phyloP scores from a whole-genome alignment of 768 basidiomycete genomes.

The Mycena belliarum region DNA sequence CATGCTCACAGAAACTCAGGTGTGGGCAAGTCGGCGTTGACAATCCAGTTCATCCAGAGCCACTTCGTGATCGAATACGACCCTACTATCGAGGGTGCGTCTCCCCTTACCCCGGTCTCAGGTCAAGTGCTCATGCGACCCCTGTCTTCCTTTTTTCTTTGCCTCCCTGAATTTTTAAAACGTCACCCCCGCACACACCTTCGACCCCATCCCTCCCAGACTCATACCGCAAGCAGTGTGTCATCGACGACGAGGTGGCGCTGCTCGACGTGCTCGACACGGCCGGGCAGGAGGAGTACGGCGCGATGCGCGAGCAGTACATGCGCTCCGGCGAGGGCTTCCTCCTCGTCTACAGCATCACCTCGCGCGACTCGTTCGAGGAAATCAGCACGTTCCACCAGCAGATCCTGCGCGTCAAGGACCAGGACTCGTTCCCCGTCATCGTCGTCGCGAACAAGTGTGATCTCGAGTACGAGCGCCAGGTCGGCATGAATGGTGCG shows the following conservation, averaged over 20 bases:
- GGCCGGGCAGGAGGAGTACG: slow-evolving; percentile 97
- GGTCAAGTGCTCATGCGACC: not conserved
- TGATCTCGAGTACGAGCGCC: slow-evolving; percentile 93
- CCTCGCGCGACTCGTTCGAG: slow-evolving; percentile 96
- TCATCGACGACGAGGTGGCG: slow-evolving; percentile 98
- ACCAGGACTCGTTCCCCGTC: slow-evolving; percentile 93
- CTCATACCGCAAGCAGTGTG: slow-evolving; percentile 95
- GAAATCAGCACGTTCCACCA: slow-evolving; percentile 96
- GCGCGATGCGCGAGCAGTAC: slow-evolving; percentile 99
- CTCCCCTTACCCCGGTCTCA: slow-evolving; percentile 15
- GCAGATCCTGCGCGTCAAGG: slow-evolving; percentile 95
- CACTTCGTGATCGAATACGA: slow-evolving; percentile 84
- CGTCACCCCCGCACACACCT: no score
- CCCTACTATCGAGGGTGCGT: slow-evolving; percentile 36
- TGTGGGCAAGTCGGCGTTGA: slow-evolving; percentile 84
- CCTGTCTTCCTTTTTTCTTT: no score
- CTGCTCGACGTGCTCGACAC: slow-evolving; percentile 96
- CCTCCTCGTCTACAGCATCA: slow-evolving; percentile 96
- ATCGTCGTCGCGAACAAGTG: slow-evolving; percentile 98
- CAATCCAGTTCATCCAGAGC: slow-evolving; percentile 97
- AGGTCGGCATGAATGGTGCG: slow-evolving; percentile 92
- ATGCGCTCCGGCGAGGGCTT: slow-evolving; percentile 99
- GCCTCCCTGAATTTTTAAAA: no score
- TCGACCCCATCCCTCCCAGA: no score
- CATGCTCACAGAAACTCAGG: slow-evolving; percentile 3